Evolutionary conservation across 2,329 filamentous ascomycete genomes (phyloP).

Genomic region (Aspergillus luchuensis): DNA sequence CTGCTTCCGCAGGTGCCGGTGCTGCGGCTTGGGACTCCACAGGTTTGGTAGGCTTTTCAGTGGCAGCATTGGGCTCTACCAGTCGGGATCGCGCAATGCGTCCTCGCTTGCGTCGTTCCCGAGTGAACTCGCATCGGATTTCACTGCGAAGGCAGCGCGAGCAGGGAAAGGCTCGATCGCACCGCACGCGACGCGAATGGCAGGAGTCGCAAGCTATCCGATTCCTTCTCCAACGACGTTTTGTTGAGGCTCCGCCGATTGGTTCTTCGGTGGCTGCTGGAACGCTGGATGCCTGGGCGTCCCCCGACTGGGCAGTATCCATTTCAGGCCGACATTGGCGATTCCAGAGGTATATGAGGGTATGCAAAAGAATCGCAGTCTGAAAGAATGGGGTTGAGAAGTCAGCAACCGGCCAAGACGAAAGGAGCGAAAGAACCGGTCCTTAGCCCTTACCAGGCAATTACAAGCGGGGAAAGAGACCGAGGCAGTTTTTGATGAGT

Average conservation of each 20-base stretch:
- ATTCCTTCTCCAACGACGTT: conserved; percentile 42
- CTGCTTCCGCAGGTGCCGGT: conserved; percentile 11
- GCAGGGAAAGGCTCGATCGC: conserved; percentile 87
- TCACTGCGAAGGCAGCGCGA: conserved; percentile 82
- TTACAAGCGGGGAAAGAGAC: conserved; percentile 2
- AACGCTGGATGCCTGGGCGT: conserved; percentile 22
- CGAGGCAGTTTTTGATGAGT: background rate
- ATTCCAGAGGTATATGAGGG: background rate
- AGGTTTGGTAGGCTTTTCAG: conserved; percentile 8
- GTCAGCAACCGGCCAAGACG: conserved; percentile 5
- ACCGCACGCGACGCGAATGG: conserved; percentile 90
- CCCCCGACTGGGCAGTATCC: conserved; percentile 34
- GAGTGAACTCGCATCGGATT: conserved; percentile 75
- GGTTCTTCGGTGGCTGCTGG: conserved; percentile 18
- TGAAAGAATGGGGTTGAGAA: background rate
- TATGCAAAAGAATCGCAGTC: background rate
- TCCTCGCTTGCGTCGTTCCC: conserved; percentile 90
- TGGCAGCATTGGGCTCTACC: conserved; percentile 46
- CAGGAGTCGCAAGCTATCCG: conserved; percentile 82
- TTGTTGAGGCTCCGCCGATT: conserved; percentile 23
- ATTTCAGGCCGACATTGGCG: conserved; percentile 35
- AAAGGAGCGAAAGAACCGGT: conserved; percentile 1
- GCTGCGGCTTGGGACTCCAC: conserved; percentile 2
- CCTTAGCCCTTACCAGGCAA: conserved; percentile 4
- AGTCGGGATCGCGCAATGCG: conserved; percentile 76